Evolutionary conservation across 441 rosid genomes (phyloP).

Genomic region (Pelargonium fulgidum): DNA sequence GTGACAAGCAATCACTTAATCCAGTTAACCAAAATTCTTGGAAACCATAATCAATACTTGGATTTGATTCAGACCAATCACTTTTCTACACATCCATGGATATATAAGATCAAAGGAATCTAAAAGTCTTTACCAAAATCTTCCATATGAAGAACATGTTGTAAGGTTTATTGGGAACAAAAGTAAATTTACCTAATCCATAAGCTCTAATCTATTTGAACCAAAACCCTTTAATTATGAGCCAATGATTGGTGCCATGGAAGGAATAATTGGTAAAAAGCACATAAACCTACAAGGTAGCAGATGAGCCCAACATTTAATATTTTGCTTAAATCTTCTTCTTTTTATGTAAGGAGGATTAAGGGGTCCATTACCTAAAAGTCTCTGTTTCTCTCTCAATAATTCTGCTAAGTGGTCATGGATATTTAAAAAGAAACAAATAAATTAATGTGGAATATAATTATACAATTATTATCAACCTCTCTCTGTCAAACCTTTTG

Average conservation of each 20-base stretch:
- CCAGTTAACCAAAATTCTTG: constrained; percentile 16
- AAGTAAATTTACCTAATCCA: constrained; percentile 30
- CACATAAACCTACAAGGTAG: constrained; percentile 31
- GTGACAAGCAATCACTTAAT: constrained; percentile 35
- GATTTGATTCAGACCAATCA: constrained; percentile 42
- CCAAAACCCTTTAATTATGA: constrained; percentile 25
- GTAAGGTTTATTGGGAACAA: constrained; percentile 31
- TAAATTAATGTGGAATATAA: no score
- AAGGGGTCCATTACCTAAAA: constrained; percentile 32
- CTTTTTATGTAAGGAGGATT: constrained; percentile 21
- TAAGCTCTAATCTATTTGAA: constrained; percentile 21
- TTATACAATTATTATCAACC: background rate
- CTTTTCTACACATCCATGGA: constrained; percentile 17
- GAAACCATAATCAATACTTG: constrained; percentile 25
- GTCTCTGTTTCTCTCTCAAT: constrained; percentile 3
- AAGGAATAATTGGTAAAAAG: constrained; percentile 38
- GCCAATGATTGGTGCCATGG: constrained; percentile 38
- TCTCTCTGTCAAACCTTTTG: constrained; percentile 1
- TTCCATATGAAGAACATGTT: constrained; percentile 28
- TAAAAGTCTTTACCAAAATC: constrained; percentile 14
- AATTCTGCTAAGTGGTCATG: constrained; percentile 5
- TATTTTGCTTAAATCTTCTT: constrained; percentile 22
- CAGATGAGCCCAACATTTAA: constrained; percentile 33
- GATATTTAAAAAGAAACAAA: background rate
- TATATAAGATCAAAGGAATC: constrained; percentile 28